These are phyloP conservation scores for Diplogelasinospora grovesii DNA, from an alignment of 495 filamentous ascomycete species.

Conservation along the genomic window DNA sequence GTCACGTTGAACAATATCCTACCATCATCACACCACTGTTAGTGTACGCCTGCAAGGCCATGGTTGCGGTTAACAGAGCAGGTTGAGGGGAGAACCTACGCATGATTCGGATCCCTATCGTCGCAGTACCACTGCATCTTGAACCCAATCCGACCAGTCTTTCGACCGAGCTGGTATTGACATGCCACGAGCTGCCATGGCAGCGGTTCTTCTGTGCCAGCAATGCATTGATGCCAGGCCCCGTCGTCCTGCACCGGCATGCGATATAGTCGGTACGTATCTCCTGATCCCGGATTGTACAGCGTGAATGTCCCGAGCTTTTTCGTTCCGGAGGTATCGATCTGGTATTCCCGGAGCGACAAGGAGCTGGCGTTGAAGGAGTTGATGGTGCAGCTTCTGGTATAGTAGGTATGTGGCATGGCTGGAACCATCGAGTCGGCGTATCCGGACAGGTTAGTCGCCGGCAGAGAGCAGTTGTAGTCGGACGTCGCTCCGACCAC, in stretches of 20 bases:
- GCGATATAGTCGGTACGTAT: conserved; percentile 6
- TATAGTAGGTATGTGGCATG: conserved; percentile 46
- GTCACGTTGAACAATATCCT: conserved; percentile 4
- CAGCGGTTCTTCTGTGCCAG: background rate
- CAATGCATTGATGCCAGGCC: conserved; percentile 4
- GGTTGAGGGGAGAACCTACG: conserved; percentile 9
- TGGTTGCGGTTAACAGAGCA: background rate
- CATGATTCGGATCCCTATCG: conserved; percentile 18
- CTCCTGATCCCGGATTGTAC: conserved; percentile 14
- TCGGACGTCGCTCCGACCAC: background rate
- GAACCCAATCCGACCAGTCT: conserved; percentile 9
- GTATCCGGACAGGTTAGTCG: conserved; percentile 14
- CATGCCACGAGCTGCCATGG: conserved; percentile 9
- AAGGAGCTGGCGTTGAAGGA: conserved; percentile 18
- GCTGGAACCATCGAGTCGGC: conserved; percentile 19
- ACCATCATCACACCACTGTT: background rate
- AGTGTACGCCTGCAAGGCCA: background rate
- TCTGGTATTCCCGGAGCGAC: conserved; percentile 12
- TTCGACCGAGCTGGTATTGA: conserved; percentile 11
- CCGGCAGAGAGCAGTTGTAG: conserved; percentile 11
- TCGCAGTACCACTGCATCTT: conserved; percentile 22
- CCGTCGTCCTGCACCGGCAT: conserved; percentile 8
- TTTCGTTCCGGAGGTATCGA: conserved; percentile 3
- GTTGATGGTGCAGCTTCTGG: conserved; percentile 42
- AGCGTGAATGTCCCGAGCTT: conserved; percentile 10